Base-by-base conservation (phyloP, 805 yeast genomes). In the Wickerhamomyces sydowiorum region DNA sequence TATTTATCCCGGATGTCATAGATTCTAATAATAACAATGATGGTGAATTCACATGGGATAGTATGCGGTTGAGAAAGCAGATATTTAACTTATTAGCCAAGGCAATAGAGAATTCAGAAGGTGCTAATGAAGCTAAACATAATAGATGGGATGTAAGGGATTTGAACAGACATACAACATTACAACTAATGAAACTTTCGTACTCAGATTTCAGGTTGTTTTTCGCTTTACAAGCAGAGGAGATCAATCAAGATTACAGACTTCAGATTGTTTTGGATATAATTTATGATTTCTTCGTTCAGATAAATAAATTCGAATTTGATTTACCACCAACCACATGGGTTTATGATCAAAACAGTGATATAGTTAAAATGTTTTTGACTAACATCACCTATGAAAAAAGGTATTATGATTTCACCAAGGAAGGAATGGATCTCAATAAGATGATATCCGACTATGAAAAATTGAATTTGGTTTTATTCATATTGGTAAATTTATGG, bases 401-500 rank as follows among this genome's bases (percentile, higher is more conserved):
- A 19, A 41, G 38, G 12, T 36, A 33, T 21, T 54, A 51, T 30
- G 31, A 36, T 5, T 5, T 36, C 1, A n/a, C n/a, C n/a, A 40
- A 38, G 3, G 35, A 38, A 9, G 27, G 25, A 3, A 29, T 19
- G 2, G 43, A 40, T 3, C 29, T 44, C 35, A 39, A 18, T 8
- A 46, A 36, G 10, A 35, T 48, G 25, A 28, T 27, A 2, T 18
- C 19, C 2, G 47, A 55, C 37, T 53, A 42, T 36, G 45, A 43
- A 18, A 49, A 41, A 15, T 34, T 52, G 34, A 48, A 39, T 24
- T 7, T 42, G 4, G 14, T 37, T 5, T 28, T 50, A 7, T 50
- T 41, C 30, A 10, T 40, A 8, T 15, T 51, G 15, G 39, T 52
- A 28, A 46, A 41, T 35, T n/a, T 52, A 10, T 55, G 56, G 56